Evolutionary conservation across 2,329 filamentous ascomycete species (phyloP).

Genomic region (Talaromyces sp.): DNA sequence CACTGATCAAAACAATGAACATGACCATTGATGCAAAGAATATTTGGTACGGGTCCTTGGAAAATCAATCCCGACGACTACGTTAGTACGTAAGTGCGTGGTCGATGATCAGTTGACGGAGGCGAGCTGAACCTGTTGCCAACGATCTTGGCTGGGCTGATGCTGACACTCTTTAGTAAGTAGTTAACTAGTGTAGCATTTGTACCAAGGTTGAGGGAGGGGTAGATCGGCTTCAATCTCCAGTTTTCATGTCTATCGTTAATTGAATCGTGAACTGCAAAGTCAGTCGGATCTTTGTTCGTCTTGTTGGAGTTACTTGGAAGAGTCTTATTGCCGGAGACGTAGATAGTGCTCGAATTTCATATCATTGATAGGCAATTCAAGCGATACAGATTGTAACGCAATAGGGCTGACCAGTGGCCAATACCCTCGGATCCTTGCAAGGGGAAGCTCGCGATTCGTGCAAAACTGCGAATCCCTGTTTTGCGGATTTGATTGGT

Average conservation of each 20-base stretch:
- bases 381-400: neutral
- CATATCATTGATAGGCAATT: neutral
- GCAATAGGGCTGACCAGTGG: constrained; percentile 3
- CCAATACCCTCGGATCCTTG: neutral
- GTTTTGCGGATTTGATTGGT: neutral
- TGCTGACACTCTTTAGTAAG: neutral
- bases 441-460: neutral
- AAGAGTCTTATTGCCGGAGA: neutral
- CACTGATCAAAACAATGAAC: neutral
- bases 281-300: neutral
- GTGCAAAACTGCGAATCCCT: neutral
- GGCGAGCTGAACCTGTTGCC: neutral
- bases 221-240: constrained; percentile 11
- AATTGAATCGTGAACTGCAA: neutral
- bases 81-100: no score
- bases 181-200: neutral
- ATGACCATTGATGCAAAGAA: neutral
- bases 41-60: neutral
- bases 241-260: constrained; percentile 2
- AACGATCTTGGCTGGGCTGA: neutral
- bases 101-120: neutral
- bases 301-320: neutral
- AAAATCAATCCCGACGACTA: neutral
- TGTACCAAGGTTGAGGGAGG: constrained; percentile 7
- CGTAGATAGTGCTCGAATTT: neutral